Evolutionary conservation across 176 grass and related monocot species (phyloP).

Genomic region (Ampelocalamus luodianensis): DNA sequence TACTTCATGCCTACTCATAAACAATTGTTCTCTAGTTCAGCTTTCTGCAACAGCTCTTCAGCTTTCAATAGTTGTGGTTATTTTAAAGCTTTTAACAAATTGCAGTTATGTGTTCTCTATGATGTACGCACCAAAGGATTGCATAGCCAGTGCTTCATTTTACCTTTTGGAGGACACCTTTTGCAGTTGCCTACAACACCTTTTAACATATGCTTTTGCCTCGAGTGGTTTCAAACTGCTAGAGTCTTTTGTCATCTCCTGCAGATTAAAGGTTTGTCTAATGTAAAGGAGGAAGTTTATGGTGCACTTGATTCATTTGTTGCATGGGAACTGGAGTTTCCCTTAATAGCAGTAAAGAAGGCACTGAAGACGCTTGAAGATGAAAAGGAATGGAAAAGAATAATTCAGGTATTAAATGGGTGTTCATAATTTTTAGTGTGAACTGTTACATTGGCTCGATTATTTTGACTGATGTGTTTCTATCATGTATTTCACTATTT

Average conservation of each 20-base stretch:
- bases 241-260: background rate
- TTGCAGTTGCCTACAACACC: background rate
- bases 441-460: background rate
- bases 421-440: background rate
- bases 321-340: slow-evolving; percentile 99
- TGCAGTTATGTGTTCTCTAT: background rate
- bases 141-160: background rate
- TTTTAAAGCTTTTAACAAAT: background rate
- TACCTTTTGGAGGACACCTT: background rate
- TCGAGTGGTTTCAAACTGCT: slow-evolving; percentile 16
- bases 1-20: background rate
- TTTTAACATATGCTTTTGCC: background rate
- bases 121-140: background rate
- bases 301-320: slow-evolving; percentile 95
- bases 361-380: slow-evolving; percentile 80
- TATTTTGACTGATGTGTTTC: background rate
- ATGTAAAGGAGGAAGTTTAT: slow-evolving; percentile 96
- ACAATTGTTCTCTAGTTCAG: background rate
- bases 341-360: slow-evolving; percentile 94
- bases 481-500: slow-evolving; percentile 20
- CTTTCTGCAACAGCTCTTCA: background rate
- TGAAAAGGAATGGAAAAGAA: slow-evolving; percentile 97
- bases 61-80: slow-evolving; percentile 1
- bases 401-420: slow-evolving; percentile 75
- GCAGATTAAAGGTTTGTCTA: slow-evolving; percentile 89